Base-by-base conservation (phyloP, 768 basidiomycete genomes). In the Rossbeevera mucosa region DNA sequence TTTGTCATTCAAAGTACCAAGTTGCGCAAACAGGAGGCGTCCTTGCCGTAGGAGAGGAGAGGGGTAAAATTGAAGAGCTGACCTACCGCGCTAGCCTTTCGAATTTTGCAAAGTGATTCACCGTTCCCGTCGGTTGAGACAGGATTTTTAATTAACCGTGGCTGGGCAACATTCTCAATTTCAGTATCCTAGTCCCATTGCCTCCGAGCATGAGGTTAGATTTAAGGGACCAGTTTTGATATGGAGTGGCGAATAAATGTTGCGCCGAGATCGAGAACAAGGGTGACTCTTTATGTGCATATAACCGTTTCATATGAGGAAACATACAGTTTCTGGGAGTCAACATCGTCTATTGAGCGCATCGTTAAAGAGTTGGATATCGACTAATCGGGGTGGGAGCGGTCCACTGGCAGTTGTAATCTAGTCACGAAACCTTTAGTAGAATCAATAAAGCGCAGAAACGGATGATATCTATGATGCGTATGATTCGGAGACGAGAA, bases 401-500 rank as follows among this genome's bases (percentile, higher is more conserved):
- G 12, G 25, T 9, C 14, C 21, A n/a, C n/a, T n/a, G n/a, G n/a
- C n/a, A 12, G 8, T 13, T 36, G 50, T 20, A 47, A 12, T 52
- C 30, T 22, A 50, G 16, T 30, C 21, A 48, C 48, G 20, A 21
- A 44, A 31, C 18, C 41, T 50, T 44, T 42, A 44, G 33, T 28
- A 2, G 44, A 26, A 30, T 50, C 46, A 44, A 44, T 40, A 18
- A 44, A 24, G 26, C 47, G 2, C 30, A 26, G n/a, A 43, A 18
- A 26, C 30, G 43, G 41, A 44, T 43, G 38, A 25, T 8, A 40
- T 59, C 63, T 71, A 73, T 48, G 72, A 74, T 20, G 71, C 66
- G 28, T 74, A 71, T 25, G 82, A 79, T 59, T 92, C 90, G 1
- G 86, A 69, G 12, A 94, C 83, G 36, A 99, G 72, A 62, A 96